phyloP scores from a whole-genome alignment of 163 green algal species.

The Botryococcus braunii region DNA sequence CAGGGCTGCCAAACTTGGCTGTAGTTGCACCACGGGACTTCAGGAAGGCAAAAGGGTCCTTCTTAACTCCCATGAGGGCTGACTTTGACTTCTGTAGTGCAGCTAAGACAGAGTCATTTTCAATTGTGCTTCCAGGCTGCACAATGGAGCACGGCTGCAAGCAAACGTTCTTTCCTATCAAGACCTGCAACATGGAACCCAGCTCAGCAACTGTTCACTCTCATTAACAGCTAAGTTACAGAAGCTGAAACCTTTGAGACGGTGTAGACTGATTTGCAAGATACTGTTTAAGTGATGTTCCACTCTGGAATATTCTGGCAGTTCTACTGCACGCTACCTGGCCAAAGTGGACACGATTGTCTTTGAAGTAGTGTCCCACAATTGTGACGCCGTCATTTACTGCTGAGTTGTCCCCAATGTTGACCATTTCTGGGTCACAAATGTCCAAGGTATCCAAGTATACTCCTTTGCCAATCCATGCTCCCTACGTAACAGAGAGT shows the following conservation, averaged over 20 bases:
- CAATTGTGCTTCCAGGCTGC: slow-evolving; percentile 2
- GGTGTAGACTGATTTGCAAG: too few relatives aligned
- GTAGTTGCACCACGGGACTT: too few relatives aligned
- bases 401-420: slow-evolving; percentile 2
- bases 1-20: too few relatives aligned
- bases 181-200: too few relatives aligned
- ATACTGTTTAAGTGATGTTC: too few relatives aligned
- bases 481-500: slow-evolving; percentile 6
- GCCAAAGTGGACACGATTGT: slow-evolving; percentile 4
- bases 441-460: slow-evolving; percentile 15
- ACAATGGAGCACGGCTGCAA: slow-evolving; percentile 6
- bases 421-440: slow-evolving; percentile 9
- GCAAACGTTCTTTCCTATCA: neutral
- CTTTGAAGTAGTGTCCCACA: slow-evolving; percentile 8
- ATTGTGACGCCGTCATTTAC: slow-evolving; percentile 12
- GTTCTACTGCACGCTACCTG: too few relatives aligned
- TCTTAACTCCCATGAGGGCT: slow-evolving; percentile 1
- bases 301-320: too few relatives aligned
- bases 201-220: too few relatives aligned
- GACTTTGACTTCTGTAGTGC: neutral
- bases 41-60: slow-evolving; percentile 9
- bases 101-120: neutral
- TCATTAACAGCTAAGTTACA: too few relatives aligned
- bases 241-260: too few relatives aligned
- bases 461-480: neutral